Base-by-base conservation (phyloP, 2,329 filamentous ascomycete species). In the Hypoxylon sp. region DNA sequence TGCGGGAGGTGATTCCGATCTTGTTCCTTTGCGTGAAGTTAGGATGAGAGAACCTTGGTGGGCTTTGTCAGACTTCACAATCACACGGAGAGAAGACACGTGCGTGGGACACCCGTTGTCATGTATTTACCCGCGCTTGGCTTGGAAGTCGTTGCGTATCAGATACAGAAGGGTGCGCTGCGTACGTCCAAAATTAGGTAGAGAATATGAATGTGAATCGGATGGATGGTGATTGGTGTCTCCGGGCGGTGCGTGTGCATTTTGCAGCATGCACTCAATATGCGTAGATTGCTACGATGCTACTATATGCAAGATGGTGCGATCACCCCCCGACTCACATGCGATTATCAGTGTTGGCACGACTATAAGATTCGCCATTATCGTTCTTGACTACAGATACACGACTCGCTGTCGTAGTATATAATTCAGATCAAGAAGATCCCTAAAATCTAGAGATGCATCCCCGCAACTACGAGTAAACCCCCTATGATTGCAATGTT, bases 401-500 rank as follows among this genome's bases (percentile, higher is more conserved):
- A 63, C 27, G 47, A 8, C 13, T 8, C n/a, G 7, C 11, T 42
- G 4, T 11, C 52, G 31, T 35, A 11, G 15, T 39, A n/a, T 51
- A 46, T 35, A 24, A 52, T 56, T 19, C 19, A 57, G 3, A 53
- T 37, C 10, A 52, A 31, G 48, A 31, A 46, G 8, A 56, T 46
- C 13, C 13, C 27, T 50, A 39, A 24, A 37, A 55, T 47, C 42
- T 58, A 69, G 19, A 69, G 27, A 7, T 21, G 53, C 35, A 68
- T 51, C 29, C 58, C 67, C 21, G 56, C 52, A 57, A 55, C 58
- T 19, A 35, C 67, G 29, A 69, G 17, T 10, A 70, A 39, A 1
- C 64, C 67, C 35, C 69, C 69, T 58, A 63, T 44, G 11, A 69
- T n/a, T 15, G 52, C 67, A 54, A 55, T 44, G n/a, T 46, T 47